Evolutionary conservation across 2,329 filamentous ascomycete species (phyloP).

Genomic region (Stylonectria norvegica): DNA sequence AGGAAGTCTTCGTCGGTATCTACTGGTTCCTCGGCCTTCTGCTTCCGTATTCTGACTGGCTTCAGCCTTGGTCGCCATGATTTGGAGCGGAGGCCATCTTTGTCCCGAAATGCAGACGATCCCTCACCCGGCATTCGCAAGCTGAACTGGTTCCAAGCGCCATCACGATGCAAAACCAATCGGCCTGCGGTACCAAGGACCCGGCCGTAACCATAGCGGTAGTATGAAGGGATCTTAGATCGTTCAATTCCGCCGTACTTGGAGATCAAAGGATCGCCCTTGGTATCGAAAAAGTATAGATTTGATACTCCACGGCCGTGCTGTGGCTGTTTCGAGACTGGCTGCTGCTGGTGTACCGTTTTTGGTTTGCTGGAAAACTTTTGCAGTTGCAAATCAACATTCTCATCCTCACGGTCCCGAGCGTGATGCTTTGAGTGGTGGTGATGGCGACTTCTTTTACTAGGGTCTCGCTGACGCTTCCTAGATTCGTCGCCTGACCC

Average conservation of each 20-base stretch:
- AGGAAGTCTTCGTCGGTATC: slow-evolving; percentile 46
- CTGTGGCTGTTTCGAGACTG: slow-evolving; percentile 3
- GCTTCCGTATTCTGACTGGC: slow-evolving; percentile 38
- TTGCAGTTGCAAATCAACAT: too few species aligned
- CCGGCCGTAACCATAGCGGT: slow-evolving; percentile 63
- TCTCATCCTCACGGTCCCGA: slow-evolving; percentile 3
- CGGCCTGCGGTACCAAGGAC: slow-evolving; percentile 63
- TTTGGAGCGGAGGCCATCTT: slow-evolving; percentile 47
- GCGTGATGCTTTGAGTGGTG: slow-evolving; percentile 13
- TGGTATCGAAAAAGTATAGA: slow-evolving; percentile 63
- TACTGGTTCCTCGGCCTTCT: slow-evolving; percentile 18
- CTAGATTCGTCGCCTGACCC: slow-evolving; percentile 10
- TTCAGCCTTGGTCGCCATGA: slow-evolving; percentile 36
- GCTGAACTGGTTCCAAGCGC: slow-evolving; percentile 54
- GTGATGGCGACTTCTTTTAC: slow-evolving; percentile 8
- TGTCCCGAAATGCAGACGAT: slow-evolving; percentile 32
- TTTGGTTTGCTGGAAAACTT: slow-evolving; percentile 7
- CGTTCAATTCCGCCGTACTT: slow-evolving; percentile 72
- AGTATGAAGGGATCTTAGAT: slow-evolving; percentile 68
- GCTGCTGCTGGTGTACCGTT: slow-evolving; percentile 7
- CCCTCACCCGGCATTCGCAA: slow-evolving; percentile 44
- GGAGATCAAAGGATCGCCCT: slow-evolving; percentile 73
- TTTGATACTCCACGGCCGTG: slow-evolving; percentile 19
- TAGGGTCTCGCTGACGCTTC: too few species aligned
- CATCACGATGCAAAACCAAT: slow-evolving; percentile 64